phyloP scores from a whole-genome alignment of 306 rosid species.

The Castanopsis chinensis region DNA sequence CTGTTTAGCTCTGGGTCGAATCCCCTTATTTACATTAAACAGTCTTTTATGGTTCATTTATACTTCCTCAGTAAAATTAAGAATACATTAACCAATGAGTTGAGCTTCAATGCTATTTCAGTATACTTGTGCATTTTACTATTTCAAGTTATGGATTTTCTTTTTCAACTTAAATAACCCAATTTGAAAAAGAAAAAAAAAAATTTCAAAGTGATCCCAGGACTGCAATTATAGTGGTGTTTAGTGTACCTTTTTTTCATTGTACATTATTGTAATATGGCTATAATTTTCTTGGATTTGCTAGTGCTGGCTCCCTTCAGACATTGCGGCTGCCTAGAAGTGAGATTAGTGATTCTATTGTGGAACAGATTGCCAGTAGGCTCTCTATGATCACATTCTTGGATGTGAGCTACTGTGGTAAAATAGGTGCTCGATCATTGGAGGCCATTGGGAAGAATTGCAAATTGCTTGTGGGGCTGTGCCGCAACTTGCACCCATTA shows the following conservation, averaged over 20 bases:
- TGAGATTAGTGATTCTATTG: constrained; percentile 52
- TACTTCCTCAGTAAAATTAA: constrained; percentile 3
- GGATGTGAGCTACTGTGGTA: constrained; percentile 93
- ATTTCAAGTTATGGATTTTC: not conserved
- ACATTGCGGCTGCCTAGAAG: constrained; percentile 76
- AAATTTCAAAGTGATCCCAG: not conserved
- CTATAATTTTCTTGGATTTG: constrained; percentile 40
- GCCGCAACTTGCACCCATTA: constrained; percentile 90
- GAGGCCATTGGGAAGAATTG: constrained; percentile 90
- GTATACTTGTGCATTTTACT: not conserved
- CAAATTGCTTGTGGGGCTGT: constrained; percentile 63
- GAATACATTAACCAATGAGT: not conserved
- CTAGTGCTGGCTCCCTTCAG: constrained; percentile 86
- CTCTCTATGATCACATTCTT: constrained; percentile 72
- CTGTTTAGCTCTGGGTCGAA: too few relatives aligned
- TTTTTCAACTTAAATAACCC: not conserved
- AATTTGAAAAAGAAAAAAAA: not conserved
- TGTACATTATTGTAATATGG: constrained; percentile 21
- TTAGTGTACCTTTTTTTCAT: not conserved
- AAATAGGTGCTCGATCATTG: constrained; percentile 54
- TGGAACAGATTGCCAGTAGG: constrained; percentile 69
- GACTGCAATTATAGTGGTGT: constrained; percentile 5
- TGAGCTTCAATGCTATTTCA: not conserved
- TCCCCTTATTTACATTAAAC: too few relatives aligned
- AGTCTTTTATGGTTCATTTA: too few relatives aligned